Evolutionary conservation across 2,329 filamentous ascomycete genomes (phyloP).

Genomic region (Pestalotiopsis fici): DNA sequence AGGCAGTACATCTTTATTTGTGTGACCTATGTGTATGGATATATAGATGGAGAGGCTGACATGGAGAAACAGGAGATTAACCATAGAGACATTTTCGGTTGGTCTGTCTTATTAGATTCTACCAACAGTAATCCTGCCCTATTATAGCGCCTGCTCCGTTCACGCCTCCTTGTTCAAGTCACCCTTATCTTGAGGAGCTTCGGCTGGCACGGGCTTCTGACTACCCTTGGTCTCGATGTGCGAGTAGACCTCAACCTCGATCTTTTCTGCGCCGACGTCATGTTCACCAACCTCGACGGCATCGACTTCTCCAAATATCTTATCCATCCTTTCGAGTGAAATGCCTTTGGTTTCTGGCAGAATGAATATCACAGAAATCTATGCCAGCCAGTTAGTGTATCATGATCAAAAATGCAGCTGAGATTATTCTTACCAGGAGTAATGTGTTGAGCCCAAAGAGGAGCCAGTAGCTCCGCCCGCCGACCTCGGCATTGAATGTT

Average conservation of each 20-base stretch:
- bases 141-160: no score
- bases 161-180: neutral
- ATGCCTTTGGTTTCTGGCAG: neutral
- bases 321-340: neutral
- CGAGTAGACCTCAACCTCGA: neutral
- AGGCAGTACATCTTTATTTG: no score
- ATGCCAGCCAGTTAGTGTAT: neutral
- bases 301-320: conserved; percentile 1
- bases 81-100: no score
- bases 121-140: no score
- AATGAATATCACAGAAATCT: neutral
- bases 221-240: neutral
- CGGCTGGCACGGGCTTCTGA: neutral
- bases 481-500: neutral
- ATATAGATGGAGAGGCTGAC: no score
- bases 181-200: neutral
- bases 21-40: no score
- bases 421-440: neutral
- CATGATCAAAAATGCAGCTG: neutral
- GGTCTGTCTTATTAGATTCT: no score
- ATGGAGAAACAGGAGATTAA: no score
- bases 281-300: neutral
- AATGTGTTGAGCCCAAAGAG: neutral
- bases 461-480: neutral
- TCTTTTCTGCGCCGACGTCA: neutral